Evolutionary conservation across 2,329 filamentous ascomycete genomes (phyloP).

Genomic region (Parafenestella ontariensis): DNA sequence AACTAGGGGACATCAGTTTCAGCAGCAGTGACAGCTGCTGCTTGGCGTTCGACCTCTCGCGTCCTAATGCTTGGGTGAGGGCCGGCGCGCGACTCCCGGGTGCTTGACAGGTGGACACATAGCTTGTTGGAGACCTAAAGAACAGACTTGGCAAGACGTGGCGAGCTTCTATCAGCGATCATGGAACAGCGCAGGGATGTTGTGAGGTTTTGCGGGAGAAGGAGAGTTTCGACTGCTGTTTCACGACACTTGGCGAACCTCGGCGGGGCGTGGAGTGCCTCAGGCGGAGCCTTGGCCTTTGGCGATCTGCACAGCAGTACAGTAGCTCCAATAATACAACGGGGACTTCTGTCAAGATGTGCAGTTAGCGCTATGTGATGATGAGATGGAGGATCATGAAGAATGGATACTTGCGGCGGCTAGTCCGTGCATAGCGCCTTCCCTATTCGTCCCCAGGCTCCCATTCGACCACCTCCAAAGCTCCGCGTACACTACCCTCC

Average conservation of each 20-base stretch:
- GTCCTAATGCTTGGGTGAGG: slow-evolving; percentile 18
- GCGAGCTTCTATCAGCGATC: slow-evolving; percentile 13
- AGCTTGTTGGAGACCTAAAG: slow-evolving; percentile 26
- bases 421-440: too few relatives aligned
- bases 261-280: slow-evolving; percentile 18
- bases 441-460: too few relatives aligned
- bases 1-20: slow-evolving; percentile 22
- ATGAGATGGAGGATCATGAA: too few relatives aligned
- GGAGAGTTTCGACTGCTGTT: slow-evolving; percentile 24
- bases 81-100: slow-evolving; percentile 7
- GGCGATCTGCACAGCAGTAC: neutral
- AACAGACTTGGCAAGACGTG: slow-evolving; percentile 4
- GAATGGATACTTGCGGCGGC: too few relatives aligned
- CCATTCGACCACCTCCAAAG: too few relatives aligned
- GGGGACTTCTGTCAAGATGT: neutral
- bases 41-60: slow-evolving; percentile 32
- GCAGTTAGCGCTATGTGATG: too few relatives aligned
- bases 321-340: neutral
- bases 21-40: slow-evolving; percentile 22
- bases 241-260: slow-evolving; percentile 24
- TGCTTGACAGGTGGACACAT: slow-evolving; percentile 10
- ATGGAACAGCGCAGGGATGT: slow-evolving; percentile 12
- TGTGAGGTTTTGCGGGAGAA: slow-evolving; percentile 10
- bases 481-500: too few relatives aligned
- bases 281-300: slow-evolving; percentile 4